Percentiles rank a stretch among this genome's conserved stretches.
phyloP scores from a whole-genome alignment of 2,329 filamentous ascomycete species.

The Sclerotinia sclerotiorum region DNA sequence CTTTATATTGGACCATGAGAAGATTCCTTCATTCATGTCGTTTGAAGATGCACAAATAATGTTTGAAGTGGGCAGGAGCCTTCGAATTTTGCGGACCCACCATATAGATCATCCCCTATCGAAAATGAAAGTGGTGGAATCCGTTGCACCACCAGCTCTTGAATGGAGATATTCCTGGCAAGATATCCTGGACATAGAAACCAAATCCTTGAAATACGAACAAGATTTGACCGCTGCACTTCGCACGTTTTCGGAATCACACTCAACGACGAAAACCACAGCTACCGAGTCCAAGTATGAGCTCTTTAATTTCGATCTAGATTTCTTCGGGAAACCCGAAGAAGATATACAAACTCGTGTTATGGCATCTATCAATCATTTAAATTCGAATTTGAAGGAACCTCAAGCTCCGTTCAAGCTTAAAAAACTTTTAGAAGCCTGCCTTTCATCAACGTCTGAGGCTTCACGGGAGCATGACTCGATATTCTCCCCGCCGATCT shows the following conservation, averaged over 20 bases:
- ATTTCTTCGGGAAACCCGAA: constrained; percentile 52
- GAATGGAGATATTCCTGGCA: constrained; percentile 73
- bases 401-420: constrained; percentile 31
- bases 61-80: constrained; percentile 77
- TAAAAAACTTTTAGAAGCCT: constrained; percentile 30
- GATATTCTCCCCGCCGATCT: constrained; percentile 39
- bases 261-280: neutral
- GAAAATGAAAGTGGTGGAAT: constrained; percentile 48
- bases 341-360: constrained; percentile 50
- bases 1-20: constrained; percentile 61
- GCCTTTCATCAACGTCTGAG: constrained; percentile 27
- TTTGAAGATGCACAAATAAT: constrained; percentile 67
- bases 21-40: constrained; percentile 71
- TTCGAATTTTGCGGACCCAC: constrained; percentile 68
- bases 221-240: constrained; percentile 44
- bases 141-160: constrained; percentile 55
- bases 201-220: constrained; percentile 56
- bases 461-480: constrained; percentile 25
- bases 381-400: constrained; percentile 44
- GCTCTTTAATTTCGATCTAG: constrained; percentile 27
- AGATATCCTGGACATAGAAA: constrained; percentile 63
- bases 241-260: neutral
- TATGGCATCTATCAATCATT: constrained; percentile 50
- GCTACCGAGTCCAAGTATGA: neutral
- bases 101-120: constrained; percentile 71